Percentiles rank a stretch among this genome's conserved stretches.
phyloP scores from a whole-genome alignment of 331 rosid species.

The Rosa hybrid region DNA sequence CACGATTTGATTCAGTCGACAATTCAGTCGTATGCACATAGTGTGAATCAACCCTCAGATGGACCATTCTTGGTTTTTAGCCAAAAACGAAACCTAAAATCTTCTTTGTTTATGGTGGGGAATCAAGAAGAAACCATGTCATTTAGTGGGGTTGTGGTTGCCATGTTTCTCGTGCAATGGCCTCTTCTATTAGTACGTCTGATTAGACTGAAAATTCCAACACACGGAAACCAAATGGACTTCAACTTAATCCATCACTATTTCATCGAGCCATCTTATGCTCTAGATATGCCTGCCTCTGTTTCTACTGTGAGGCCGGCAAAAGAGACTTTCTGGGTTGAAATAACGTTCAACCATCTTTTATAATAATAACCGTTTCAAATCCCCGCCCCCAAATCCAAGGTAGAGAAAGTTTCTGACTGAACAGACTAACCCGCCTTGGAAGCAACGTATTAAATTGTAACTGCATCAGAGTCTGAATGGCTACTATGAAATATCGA shows the following conservation, averaged over 20 bases:
- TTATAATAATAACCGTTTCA: slow-evolving; percentile 1
- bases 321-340: neutral
- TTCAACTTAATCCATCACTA: neutral
- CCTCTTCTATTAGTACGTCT: neutral
- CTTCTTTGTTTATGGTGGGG: neutral
- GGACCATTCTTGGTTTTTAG: neutral
- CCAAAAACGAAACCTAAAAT: neutral
- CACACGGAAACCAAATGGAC: neutral
- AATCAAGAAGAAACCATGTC: neutral
- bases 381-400: neutral
- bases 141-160: neutral
- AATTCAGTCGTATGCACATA: neutral
- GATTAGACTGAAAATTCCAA: slow-evolving; percentile 3
- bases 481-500: neutral
- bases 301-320: neutral
- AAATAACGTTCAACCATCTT: neutral
- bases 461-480: neutral
- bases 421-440: slow-evolving; percentile 12
- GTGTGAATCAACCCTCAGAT: neutral
- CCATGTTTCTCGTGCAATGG: neutral
- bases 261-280: neutral
- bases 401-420: neutral
- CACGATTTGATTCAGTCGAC: neutral
- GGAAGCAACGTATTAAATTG: slow-evolving; percentile 17
- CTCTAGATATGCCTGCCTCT: neutral